Evolutionary conservation across 2,329 filamentous ascomycete genomes (phyloP).

Genomic region (Zasmidium angulare): DNA sequence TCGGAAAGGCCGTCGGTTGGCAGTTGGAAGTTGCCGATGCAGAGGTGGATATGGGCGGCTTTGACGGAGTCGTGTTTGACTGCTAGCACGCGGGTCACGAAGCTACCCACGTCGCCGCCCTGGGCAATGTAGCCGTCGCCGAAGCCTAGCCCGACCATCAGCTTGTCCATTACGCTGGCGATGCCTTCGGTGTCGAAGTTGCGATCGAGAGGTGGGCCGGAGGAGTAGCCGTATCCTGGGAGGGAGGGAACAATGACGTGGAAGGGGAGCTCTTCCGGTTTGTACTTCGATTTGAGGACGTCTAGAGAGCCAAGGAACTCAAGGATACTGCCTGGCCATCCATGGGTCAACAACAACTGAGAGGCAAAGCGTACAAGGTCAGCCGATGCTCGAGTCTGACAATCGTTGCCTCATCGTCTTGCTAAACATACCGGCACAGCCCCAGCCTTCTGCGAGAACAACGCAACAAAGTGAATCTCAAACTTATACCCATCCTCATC

Average conservation of each 20-base stretch:
- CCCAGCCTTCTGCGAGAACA: conserved; percentile 46
- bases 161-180: conserved; percentile 49
- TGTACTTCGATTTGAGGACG: conserved; percentile 49
- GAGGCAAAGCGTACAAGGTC: no score
- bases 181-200: conserved; percentile 45
- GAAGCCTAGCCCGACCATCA: conserved; percentile 57
- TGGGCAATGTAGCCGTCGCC: conserved; percentile 53
- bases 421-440: no score
- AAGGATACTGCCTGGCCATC: conserved; percentile 50
- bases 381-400: no score
- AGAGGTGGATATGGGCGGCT: conserved; percentile 35
- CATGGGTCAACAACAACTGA: conserved; percentile 45
- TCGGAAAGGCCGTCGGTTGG: conserved; percentile 15
- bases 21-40: conserved; percentile 18
- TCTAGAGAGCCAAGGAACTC: conserved; percentile 57
- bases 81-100: conserved; percentile 46
- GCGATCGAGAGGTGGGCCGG: conserved; percentile 46
- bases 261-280: conserved; percentile 53
- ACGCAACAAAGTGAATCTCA: conserved; percentile 54
- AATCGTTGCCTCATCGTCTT: no score
- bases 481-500: conserved; percentile 39
- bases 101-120: conserved; percentile 58
- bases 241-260: conserved; percentile 58
- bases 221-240: conserved; percentile 56
- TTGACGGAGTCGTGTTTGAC: conserved; percentile 48